These are phyloP conservation scores for Mycocentrospora acerina DNA, from an alignment of 2,329 filamentous ascomycete genomes.

Conservation along the genomic window DNA sequence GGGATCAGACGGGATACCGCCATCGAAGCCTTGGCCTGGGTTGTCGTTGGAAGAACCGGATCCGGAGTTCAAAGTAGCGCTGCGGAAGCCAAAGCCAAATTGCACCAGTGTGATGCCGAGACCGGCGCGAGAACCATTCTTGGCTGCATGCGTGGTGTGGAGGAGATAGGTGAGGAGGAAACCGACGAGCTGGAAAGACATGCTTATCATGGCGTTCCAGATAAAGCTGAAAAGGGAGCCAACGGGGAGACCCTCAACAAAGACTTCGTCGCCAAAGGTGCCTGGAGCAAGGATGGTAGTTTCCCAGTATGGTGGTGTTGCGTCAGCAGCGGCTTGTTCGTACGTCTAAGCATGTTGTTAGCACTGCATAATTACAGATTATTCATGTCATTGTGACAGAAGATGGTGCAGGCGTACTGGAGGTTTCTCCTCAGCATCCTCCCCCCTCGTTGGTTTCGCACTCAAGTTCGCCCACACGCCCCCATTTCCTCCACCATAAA, in stretches of 20 bases:
- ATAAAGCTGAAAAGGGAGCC: constrained; percentile 84
- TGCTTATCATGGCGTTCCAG: constrained; percentile 92
- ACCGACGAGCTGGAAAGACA: constrained; percentile 94
- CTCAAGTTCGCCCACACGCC: constrained; percentile 95
- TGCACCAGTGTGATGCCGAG: constrained; percentile 94
- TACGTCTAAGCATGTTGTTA: constrained; percentile 69
- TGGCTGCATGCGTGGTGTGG: constrained; percentile 96
- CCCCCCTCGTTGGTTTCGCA: constrained; percentile 81
- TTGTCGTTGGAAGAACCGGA: constrained; percentile 40
- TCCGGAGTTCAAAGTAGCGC: constrained; percentile 40
- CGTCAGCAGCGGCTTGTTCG: constrained; percentile 95
- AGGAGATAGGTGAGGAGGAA: constrained; percentile 97
- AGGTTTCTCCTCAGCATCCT: constrained; percentile 86
- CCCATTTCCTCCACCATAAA: constrained; percentile 78
- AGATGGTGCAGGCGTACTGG: constrained; percentile 64
- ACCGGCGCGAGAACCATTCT: constrained; percentile 92
- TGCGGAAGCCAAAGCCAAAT: constrained; percentile 95
- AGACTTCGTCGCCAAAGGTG: constrained; percentile 90
- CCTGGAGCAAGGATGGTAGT: constrained; percentile 95
- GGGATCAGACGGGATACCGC: constrained; percentile 76
- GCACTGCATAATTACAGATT: too few species aligned
- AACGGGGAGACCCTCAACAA: constrained; percentile 92
- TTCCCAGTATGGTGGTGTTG: constrained; percentile 97
- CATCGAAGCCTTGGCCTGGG: constrained; percentile 53
- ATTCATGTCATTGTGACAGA: too few species aligned